phyloP scores from a whole-genome alignment of 345 rosid genomes.

The Psidium guajava region DNA sequence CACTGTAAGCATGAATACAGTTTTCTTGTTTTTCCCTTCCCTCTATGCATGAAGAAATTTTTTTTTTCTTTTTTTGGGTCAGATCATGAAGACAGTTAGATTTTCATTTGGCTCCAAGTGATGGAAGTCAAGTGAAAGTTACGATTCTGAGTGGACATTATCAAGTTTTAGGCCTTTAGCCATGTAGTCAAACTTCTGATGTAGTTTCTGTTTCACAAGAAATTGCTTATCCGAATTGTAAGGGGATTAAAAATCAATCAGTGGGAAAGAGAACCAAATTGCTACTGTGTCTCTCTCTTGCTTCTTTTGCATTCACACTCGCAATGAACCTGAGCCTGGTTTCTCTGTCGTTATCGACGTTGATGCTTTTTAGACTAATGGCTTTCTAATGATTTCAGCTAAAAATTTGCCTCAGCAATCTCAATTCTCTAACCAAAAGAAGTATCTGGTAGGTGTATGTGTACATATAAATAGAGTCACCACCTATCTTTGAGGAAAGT shows the following conservation, averaged over 20 bases:
- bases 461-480: too few relatives aligned
- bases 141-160: background rate
- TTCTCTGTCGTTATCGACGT: rapidly evolving
- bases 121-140: background rate
- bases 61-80: too few relatives aligned
- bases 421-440: background rate
- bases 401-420: background rate
- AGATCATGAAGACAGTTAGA: too few relatives aligned
- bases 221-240: background rate
- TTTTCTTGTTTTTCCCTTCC: too few relatives aligned
- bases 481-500: too few relatives aligned
- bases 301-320: background rate
- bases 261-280: background rate
- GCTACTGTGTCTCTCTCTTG: background rate
- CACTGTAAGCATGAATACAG: too few relatives aligned
- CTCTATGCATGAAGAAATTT: too few relatives aligned
- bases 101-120: background rate
- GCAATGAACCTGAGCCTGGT: background rate
- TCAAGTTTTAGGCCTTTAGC: background rate
- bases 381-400: background rate
- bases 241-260: too few relatives aligned
- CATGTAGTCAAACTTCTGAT: background rate
- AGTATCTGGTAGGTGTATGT: too few relatives aligned
- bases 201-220: too few relatives aligned
- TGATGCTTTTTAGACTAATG: background rate